A percentile compares a stretch with the other conserved stretches of the same genome.
These are phyloP conservation scores for Termitomyces sp. DNA, from an alignment of 768 basidiomycete species.

Conservation along the genomic window DNA sequence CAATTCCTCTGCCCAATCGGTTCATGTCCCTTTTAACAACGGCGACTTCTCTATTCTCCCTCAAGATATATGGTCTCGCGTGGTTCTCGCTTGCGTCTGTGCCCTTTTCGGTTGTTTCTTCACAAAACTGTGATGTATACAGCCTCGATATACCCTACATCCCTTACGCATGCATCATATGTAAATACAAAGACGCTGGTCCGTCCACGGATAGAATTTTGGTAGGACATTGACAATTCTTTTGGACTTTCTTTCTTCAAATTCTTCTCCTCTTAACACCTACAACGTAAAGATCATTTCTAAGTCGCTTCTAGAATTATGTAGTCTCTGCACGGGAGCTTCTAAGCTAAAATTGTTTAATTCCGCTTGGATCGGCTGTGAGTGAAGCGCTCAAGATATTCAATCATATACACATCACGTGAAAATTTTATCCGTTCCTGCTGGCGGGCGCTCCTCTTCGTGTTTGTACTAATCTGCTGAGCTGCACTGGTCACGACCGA, in stretches of 20 bases:
- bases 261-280: neutral
- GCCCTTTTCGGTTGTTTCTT: constrained; percentile 29
- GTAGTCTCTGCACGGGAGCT: neutral
- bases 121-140: neutral
- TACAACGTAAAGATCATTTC: neutral
- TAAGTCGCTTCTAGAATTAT: constrained; percentile 1
- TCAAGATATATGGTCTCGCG: constrained; percentile 25
- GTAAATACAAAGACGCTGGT: neutral
- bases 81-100: constrained; percentile 30
- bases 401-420: constrained; percentile 2
- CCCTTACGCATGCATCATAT: neutral
- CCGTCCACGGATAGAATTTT: neutral
- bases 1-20: constrained; percentile 19
- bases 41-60: constrained; percentile 23
- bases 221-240: neutral
- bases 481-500: neutral
- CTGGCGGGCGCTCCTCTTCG: neutral
- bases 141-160: neutral
- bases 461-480: neutral
- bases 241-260: neutral
- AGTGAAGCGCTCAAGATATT: neutral
- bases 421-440: neutral
- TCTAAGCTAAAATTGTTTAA: too few species aligned
- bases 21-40: constrained; percentile 47
- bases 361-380: neutral